Evolutionary conservation across 2,329 filamentous ascomycete genomes (phyloP).

Genomic region (Penicillium carneum): DNA sequence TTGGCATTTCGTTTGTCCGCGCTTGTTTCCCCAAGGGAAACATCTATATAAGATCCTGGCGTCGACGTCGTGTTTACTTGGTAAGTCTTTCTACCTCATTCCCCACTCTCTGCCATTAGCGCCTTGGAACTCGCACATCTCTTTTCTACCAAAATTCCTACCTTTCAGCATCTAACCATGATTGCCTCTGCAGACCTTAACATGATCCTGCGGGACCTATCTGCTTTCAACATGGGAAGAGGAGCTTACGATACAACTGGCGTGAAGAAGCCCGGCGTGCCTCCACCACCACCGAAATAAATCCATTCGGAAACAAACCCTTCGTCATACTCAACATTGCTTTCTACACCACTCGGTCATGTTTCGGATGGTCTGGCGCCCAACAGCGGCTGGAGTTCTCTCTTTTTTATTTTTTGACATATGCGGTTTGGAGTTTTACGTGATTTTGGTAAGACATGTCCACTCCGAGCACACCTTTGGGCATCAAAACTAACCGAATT

Average conservation of each 20-base stretch:
- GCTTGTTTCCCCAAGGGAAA: constrained; percentile 23
- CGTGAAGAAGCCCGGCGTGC: constrained; percentile 57
- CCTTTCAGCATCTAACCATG: constrained; percentile 41
- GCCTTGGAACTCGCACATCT: background rate
- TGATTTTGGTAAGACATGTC: constrained; percentile 39
- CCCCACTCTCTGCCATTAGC: constrained; percentile 22
- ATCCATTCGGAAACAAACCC: constrained; percentile 27
- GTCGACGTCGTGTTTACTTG: constrained; percentile 33
- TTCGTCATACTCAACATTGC: constrained; percentile 27
- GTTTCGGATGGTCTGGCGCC: constrained; percentile 33
- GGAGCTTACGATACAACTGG: constrained; percentile 62
- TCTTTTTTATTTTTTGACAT: constrained; percentile 35
- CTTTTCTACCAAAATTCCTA: constrained; percentile 2
- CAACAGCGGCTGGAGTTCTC: constrained; percentile 36
- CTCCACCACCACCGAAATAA: constrained; percentile 55
- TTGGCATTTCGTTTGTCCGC: constrained; percentile 33
- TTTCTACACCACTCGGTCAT: constrained; percentile 33
- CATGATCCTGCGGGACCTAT: constrained; percentile 53
- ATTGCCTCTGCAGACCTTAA: constrained; percentile 42
- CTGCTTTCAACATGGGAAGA: constrained; percentile 58
- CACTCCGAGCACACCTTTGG: constrained; percentile 29
- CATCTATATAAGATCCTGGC: constrained; percentile 35
- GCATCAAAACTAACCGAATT: constrained; percentile 33
- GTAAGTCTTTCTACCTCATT: constrained; percentile 32
- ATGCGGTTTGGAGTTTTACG: constrained; percentile 36